Base-by-base conservation (phyloP, 2,329 filamentous ascomycete species). In the Xylariaceae sp. region DNA sequence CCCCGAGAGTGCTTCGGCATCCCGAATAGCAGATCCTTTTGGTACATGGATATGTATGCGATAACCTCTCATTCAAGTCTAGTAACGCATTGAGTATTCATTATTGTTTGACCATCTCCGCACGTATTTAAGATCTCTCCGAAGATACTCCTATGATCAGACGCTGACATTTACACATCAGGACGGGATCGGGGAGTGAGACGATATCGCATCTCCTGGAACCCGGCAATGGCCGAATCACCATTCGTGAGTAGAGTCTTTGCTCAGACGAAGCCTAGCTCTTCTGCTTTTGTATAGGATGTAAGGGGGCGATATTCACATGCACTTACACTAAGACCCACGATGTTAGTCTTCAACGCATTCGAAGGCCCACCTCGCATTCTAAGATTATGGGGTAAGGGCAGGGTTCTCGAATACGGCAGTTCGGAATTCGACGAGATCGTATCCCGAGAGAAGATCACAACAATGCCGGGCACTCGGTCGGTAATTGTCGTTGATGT, bases 151-250 rank as follows among this genome's bases (percentile, higher is more conserved):
- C 11, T 18, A 30, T 13, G 11, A 39, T 9, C 2, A 34, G 23
- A 30, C 2, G 44, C 34, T 58, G 7, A 58, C 39, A 35, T 1
- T n/a, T 1, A 2, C 13, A 5, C 2, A 4, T 34, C 23, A 63
- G 62, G 61, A 90, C 86, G 1, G 89, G 89, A 35, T 89, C 86
- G 37, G 89, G 89, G 23, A 86, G 81, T 68, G 89, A 93, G 75
- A 92, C 89, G 2, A 87, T 92, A 61, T 79, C 84, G 3, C 89
- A 92, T 68, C 73, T 90, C 9, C 86, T 90, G 70, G 89, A 93
- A 69, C 71, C 70, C 0, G 69, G 68, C 4, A 92, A 92, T 67
- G 87, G 86, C 35, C 82, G 89, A 13, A 80, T 89, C 15, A 90
- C 88, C 4, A 75, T 92, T 68, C 86, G 62, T 64, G 52, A 63